These are phyloP conservation scores for Dryas integrifolia DNA, from an alignment of 331 rosid genomes.

Conservation along the genomic window DNA sequence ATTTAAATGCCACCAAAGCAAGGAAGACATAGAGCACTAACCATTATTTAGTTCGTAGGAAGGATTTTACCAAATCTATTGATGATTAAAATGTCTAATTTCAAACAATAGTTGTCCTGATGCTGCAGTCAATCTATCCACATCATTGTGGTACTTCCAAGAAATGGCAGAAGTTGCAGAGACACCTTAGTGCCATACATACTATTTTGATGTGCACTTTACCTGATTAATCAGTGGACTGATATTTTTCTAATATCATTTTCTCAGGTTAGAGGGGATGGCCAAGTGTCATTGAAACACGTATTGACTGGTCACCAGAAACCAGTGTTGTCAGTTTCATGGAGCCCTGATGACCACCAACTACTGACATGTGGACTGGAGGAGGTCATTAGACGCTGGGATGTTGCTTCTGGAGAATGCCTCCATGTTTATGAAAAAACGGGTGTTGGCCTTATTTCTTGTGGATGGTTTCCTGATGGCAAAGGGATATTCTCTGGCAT, in stretches of 20 bases:
- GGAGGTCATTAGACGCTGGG: conserved; percentile 18
- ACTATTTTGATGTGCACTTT: too few species aligned
- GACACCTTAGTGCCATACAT: too few species aligned
- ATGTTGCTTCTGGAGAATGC: conserved; percentile 12
- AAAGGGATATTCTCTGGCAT: conserved; percentile 19
- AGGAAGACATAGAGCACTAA: too few species aligned
- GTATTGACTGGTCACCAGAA: conserved; percentile 14
- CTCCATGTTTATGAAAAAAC: conserved; percentile 5
- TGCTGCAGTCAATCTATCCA: too few species aligned
- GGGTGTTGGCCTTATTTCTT: conserved; percentile 18
- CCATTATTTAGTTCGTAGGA: too few species aligned
- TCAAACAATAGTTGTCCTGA: too few species aligned
- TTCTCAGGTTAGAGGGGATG: conserved; percentile 6
- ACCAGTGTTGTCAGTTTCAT: conserved; percentile 12
- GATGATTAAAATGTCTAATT: too few species aligned
- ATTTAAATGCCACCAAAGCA: too few species aligned
- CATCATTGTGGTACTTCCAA: too few species aligned
- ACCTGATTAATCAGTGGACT: too few species aligned
- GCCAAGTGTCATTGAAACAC: conserved; percentile 11
- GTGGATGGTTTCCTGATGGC: conserved; percentile 17
- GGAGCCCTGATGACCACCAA: conserved; percentile 15
- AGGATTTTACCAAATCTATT: too few species aligned
- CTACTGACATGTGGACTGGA: conserved; percentile 16
- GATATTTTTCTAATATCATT: not conserved
- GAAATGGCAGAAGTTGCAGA: too few species aligned